Evolutionary conservation across 2,329 filamentous ascomycete genomes (phyloP).

Genomic region (Pseudogymnoascus sp.): DNA sequence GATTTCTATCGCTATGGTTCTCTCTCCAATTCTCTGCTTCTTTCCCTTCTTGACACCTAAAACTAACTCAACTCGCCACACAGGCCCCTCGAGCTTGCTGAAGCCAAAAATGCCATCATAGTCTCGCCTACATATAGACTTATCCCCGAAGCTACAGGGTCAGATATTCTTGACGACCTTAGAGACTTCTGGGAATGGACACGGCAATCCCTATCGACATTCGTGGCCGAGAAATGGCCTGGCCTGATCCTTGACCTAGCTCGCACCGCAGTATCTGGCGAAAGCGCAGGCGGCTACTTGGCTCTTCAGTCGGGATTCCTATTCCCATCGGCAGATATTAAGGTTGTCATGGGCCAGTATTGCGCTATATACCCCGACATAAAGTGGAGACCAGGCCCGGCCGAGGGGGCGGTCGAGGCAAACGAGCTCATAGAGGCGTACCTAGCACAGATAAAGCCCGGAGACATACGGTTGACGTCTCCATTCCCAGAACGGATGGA

Average conservation of each 20-base stretch:
- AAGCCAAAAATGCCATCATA: conserved; percentile 29
- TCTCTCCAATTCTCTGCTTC: conserved; percentile 27
- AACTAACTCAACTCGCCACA: conserved; percentile 17
- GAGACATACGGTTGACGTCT: background rate
- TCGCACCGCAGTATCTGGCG: background rate
- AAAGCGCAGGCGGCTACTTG: conserved; percentile 19
- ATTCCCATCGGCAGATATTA: background rate
- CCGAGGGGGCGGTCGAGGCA: background rate
- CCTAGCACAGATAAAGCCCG: background rate
- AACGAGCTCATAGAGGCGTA: background rate
- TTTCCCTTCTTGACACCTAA: conserved; percentile 26
- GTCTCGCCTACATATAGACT: conserved; percentile 41
- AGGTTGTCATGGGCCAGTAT: background rate
- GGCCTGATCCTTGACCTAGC: background rate
- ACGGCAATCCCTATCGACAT: background rate
- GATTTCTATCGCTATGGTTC: conserved; percentile 16
- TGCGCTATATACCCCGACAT: background rate
- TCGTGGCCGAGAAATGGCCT: background rate
- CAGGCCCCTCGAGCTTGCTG: background rate
- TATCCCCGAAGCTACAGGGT: conserved; percentile 36
- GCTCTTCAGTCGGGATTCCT: conserved; percentile 16
- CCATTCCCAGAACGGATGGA: background rate
- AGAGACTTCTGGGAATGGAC: conserved; percentile 39
- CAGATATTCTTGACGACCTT: conserved; percentile 38
- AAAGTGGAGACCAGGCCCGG: background rate